Conservation (phyloP, 2,329 filamentous ascomycete species). For the Apiospora aurea region DNA sequence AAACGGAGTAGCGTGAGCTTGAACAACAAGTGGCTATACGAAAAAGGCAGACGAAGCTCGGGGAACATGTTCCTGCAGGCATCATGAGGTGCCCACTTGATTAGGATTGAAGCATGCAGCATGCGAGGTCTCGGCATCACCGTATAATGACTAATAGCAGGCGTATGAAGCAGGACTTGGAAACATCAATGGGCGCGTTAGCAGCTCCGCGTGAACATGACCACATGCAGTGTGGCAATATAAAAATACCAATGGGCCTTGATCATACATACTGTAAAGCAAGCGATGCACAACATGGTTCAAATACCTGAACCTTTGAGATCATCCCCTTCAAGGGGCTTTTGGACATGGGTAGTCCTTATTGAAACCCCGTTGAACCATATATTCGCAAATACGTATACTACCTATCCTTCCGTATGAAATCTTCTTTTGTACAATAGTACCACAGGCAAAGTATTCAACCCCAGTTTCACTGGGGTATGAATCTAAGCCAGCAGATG, state of each 20-base stretch:
- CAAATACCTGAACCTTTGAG: background rate
- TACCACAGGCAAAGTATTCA: too few species aligned
- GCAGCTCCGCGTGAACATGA: background rate
- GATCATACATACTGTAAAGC: background rate
- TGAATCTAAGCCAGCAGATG: too few species aligned
- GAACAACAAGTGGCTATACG: constrained; percentile 96
- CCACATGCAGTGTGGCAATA: background rate
- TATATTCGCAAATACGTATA: too few species aligned
- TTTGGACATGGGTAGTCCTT: background rate
- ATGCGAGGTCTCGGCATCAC: background rate
- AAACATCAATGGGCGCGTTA: background rate
- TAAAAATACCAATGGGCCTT: background rate
- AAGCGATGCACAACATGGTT: background rate
- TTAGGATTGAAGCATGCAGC: background rate
- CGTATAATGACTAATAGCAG: constrained; percentile 18
- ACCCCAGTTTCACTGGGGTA: too few species aligned
- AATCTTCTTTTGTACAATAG: too few species aligned
- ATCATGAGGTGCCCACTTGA: constrained; percentile 24
- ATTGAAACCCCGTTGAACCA: background rate
- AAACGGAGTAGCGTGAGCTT: constrained; percentile 78
- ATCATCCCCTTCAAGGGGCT: background rate
- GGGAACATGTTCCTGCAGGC: constrained; percentile 48
- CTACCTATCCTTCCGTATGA: background rate
- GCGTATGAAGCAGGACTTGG: constrained; percentile 4
- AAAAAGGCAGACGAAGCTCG: constrained; percentile 72